phyloP scores from a whole-genome alignment of 208 protist genomes.

The Leishmania gerbilli region DNA sequence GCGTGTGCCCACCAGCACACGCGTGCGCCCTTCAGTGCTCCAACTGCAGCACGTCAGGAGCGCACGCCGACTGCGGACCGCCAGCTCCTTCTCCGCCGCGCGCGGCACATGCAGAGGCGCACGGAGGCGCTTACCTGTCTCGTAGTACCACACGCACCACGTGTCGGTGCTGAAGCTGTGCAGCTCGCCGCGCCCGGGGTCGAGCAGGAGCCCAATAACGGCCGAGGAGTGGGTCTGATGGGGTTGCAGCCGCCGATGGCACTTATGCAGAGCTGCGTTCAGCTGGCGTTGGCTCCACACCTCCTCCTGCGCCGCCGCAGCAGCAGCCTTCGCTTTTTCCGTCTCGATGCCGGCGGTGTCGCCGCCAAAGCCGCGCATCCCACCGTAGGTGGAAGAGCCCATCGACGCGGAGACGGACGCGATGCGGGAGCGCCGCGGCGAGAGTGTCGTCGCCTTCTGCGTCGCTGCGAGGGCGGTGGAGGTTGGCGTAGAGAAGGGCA shows the following conservation, averaged over 20 bases:
- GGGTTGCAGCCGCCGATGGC: slow-evolving; percentile 37
- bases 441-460: not conserved
- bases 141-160: slow-evolving; percentile 68
- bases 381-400: not conserved
- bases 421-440: no score
- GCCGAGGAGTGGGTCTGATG: slow-evolving; percentile 47
- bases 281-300: slow-evolving; percentile 14
- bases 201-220: slow-evolving; percentile 43
- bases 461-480: not conserved
- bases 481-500: not conserved
- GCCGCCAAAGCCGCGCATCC: not conserved
- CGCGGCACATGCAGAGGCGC: slow-evolving; percentile 40
- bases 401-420: not conserved
- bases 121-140: slow-evolving; percentile 43
- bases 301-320: slow-evolving; percentile 11
- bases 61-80: slow-evolving; percentile 36
- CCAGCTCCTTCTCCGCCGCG: slow-evolving; percentile 49
- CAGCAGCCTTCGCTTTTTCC: slow-evolving; percentile 4
- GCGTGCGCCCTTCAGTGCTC: slow-evolving; percentile 55
- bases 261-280: slow-evolving; percentile 14
- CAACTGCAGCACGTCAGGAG: slow-evolving; percentile 56
- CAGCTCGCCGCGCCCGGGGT: slow-evolving; percentile 36
- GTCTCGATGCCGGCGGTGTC: not conserved
- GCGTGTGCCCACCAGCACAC: slow-evolving; percentile 66
- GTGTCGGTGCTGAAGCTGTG: slow-evolving; percentile 71